Conservation (phyloP, 2,329 filamentous ascomycete species). For the Colletotrichum chlorophyti region DNA sequence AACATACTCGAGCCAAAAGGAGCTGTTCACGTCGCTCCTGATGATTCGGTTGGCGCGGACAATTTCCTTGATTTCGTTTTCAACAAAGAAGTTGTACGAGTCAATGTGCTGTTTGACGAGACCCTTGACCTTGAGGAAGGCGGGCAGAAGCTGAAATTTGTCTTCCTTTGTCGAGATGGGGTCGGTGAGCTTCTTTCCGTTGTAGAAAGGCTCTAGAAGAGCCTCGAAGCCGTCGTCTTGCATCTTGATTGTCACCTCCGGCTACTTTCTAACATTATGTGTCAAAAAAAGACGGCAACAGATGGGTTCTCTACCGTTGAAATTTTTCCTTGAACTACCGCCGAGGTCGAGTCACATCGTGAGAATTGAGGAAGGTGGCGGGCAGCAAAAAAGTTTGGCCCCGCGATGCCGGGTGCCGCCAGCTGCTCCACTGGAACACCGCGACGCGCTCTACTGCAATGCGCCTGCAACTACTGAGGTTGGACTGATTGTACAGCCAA, state of each 20-base stretch:
- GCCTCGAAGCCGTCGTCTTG: conserved; percentile 71
- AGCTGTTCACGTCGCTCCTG: conserved; percentile 88
- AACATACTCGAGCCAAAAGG: conserved; percentile 81
- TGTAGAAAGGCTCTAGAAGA: conserved; percentile 71
- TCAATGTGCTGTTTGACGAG: conserved; percentile 98
- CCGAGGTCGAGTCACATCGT: conserved; percentile 24
- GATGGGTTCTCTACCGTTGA: conserved; percentile 2
- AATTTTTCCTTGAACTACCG: conserved; percentile 15
- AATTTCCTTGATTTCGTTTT: conserved; percentile 96
- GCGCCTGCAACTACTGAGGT: neutral
- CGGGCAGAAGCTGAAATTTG: conserved; percentile 96
- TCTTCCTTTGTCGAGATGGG: conserved; percentile 74
- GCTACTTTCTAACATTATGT: conserved; percentile 29
- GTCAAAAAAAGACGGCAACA: neutral
- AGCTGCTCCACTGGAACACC: conserved; percentile 2
- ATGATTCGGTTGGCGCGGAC: conserved; percentile 89
- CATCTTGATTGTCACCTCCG: conserved; percentile 47
- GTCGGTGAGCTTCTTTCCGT: conserved; percentile 71
- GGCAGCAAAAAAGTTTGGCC: conserved; percentile 32
- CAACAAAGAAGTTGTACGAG: conserved; percentile 98
- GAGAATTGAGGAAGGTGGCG: conserved; percentile 20
- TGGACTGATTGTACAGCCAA: too few relatives aligned
- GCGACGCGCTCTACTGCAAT: neutral
- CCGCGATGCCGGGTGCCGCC: conserved; percentile 28
- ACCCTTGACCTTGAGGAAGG: conserved; percentile 98